A percentile compares a stretch with the other conserved stretches of the same genome.
phyloP scores from a whole-genome alignment of 2,329 filamentous ascomycete species.

The Coccinonectria pachysandricola region DNA sequence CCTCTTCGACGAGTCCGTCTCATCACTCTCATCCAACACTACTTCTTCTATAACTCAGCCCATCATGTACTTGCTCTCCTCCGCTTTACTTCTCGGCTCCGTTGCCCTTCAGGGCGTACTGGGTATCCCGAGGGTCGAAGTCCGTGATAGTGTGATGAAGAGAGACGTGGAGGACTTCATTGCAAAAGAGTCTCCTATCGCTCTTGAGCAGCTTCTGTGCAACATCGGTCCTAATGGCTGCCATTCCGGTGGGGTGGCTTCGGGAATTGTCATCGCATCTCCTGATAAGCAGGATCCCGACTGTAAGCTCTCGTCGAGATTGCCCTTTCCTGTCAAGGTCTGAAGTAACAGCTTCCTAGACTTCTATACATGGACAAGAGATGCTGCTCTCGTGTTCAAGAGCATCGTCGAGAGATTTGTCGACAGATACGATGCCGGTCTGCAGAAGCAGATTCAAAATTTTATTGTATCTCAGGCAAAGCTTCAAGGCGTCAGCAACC shows the following conservation, averaged over 20 bases:
- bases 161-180: conserved; percentile 44
- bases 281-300: conserved; percentile 43
- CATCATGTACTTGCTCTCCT: conserved; percentile 41
- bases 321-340: no score
- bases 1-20: conserved; percentile 13
- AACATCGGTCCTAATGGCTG: conserved; percentile 49
- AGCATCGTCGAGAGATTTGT: conserved; percentile 55
- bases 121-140: conserved; percentile 29
- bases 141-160: conserved; percentile 28
- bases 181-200: conserved; percentile 39
- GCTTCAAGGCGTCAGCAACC: conserved; percentile 58
- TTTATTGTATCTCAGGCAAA: conserved; percentile 58
- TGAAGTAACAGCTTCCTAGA: no score
- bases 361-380: conserved; percentile 71
- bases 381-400: conserved; percentile 62
- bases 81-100: conserved; percentile 39
- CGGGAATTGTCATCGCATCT: conserved; percentile 47
- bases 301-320: conserved; percentile 41
- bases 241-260: conserved; percentile 33
- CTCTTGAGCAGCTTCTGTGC: conserved; percentile 41
- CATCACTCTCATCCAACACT: conserved; percentile 20
- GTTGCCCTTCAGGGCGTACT: conserved; percentile 41
- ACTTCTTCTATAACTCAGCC: conserved; percentile 23
- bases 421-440: conserved; percentile 43
- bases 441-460: conserved; percentile 54